A percentile compares a stretch with the other conserved stretches of the same genome.
Evolutionary conservation across 371 early-diverging fungal genomes (phyloP).

Genomic region (Mucor racemosus): DNA sequence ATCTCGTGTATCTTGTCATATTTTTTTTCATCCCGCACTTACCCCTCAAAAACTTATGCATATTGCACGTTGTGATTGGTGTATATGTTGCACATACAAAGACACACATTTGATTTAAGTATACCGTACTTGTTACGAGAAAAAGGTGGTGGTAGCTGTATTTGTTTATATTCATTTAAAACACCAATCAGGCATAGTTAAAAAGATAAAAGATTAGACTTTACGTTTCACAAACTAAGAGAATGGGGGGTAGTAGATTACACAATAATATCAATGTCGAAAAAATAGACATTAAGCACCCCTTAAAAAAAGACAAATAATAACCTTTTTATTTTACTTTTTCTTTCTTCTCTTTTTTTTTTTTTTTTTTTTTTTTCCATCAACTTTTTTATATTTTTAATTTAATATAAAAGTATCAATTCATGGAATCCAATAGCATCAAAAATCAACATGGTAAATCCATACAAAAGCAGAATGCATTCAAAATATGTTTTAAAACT

Average conservation of each 20-base stretch:
- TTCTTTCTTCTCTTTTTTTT: neutral
- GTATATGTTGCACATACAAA: neutral
- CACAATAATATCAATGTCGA: neutral
- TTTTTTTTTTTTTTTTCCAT: neutral
- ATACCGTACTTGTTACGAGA: neutral
- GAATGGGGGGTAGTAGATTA: neutral
- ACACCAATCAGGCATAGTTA: neutral
- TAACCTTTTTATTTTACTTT: neutral
- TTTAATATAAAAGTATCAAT: neutral
- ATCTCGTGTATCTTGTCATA: neutral
- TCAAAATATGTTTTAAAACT: too few relatives aligned
- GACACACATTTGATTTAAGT: too few relatives aligned
- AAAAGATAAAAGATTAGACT: neutral
- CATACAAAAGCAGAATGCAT: neutral
- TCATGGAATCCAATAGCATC: neutral
- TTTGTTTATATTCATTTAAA: neutral
- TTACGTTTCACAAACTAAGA: neutral
- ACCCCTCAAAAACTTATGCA: neutral
- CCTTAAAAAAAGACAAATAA: neutral
- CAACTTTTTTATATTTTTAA: too few relatives aligned
- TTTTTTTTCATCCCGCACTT: neutral
- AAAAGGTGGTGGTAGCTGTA: neutral
- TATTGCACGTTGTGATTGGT: constrained; percentile 11
- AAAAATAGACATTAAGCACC: neutral
- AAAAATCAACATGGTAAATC: neutral